phyloP scores from a whole-genome alignment of 148 eudicot genomes.

The Dysphania ambrosioides region DNA sequence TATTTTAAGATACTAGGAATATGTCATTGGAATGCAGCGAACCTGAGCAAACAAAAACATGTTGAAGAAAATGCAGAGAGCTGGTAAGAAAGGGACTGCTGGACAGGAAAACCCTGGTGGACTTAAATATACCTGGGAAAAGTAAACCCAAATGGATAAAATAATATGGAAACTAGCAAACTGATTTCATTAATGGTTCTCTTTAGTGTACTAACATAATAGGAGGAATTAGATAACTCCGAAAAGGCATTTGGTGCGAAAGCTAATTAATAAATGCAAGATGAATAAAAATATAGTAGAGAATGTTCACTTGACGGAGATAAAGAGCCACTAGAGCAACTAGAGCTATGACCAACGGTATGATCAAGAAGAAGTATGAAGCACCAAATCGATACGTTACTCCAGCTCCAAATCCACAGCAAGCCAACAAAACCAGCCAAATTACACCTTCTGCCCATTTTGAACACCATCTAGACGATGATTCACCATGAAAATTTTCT shows the following conservation, averaged over 20 bases:
- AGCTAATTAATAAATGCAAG: not conserved
- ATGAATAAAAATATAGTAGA: not conserved
- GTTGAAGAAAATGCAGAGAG: slow-evolving; percentile 82
- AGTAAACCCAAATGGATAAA: not conserved
- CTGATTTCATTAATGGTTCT: not conserved
- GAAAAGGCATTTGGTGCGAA: not conserved
- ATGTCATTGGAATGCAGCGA: slow-evolving; percentile 8
- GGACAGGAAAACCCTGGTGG: slow-evolving; percentile 87
- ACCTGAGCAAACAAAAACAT: slow-evolving; percentile 97
- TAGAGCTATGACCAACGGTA: slow-evolving; percentile 53
- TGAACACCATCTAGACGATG: slow-evolving; percentile 45
- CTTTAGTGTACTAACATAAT: not conserved
- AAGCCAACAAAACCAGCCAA: slow-evolving; percentile 57
- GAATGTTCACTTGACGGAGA: slow-evolving; percentile 68
- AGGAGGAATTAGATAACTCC: not conserved
- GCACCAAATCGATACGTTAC: slow-evolving; percentile 60
- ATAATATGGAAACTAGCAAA: not conserved
- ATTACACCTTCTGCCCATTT: slow-evolving; percentile 70
- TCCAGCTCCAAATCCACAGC: slow-evolving; percentile 82
- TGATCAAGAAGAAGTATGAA: slow-evolving; percentile 50
- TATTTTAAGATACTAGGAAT: not conserved
- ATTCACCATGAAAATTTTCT: slow-evolving; percentile 46
- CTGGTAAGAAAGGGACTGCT: slow-evolving; percentile 81
- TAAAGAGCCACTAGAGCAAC: slow-evolving; percentile 52
- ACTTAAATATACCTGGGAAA: slow-evolving; percentile 46